A percentile compares a stretch with the other conserved stretches of the same genome.
These are phyloP conservation scores for Mortierella antarctica DNA, from an alignment of 192 early-diverging fungal species.

Conservation along the genomic window DNA sequence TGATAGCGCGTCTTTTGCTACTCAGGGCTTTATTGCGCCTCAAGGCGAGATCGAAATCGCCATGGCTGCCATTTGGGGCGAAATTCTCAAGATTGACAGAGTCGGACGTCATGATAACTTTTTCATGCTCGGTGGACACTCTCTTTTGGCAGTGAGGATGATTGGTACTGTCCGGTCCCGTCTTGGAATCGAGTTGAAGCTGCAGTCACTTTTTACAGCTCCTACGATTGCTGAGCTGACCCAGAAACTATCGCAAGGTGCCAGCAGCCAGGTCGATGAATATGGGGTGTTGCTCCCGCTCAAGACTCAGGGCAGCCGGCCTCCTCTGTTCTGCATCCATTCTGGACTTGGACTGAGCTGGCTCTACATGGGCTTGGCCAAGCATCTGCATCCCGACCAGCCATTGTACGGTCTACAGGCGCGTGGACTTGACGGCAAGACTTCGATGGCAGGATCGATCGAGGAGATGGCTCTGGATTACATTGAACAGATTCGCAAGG, in stretches of 20 bases:
- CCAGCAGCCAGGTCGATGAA: not conserved
- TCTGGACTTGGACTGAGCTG: constrained; percentile 18
- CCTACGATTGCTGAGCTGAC: constrained; percentile 25
- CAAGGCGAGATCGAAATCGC: no score
- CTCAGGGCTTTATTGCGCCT: no score
- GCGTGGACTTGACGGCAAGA: constrained; percentile 18
- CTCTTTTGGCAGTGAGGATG: no score
- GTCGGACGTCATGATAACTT: no score
- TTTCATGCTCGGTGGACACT: no score
- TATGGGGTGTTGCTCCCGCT: constrained; percentile 18
- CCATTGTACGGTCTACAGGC: constrained; percentile 37
- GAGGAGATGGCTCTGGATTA: constrained; percentile 25
- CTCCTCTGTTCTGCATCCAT: constrained; percentile 32
- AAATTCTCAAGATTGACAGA: no score
- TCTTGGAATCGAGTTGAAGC: constrained; percentile 6
- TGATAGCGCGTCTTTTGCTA: no score
- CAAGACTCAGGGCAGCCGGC: constrained; percentile 22
- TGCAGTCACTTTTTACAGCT: constrained; percentile 5
- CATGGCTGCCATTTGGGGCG: no score
- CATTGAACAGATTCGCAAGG: constrained; percentile 7
- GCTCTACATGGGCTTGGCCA: constrained; percentile 14
- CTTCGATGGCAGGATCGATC: not conserved
- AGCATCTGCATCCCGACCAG: constrained; percentile 21
- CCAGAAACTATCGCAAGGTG: not conserved
- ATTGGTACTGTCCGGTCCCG: not conserved